These are phyloP conservation scores for Urochloa ruziziensis DNA, from an alignment of 176 grass and related monocot species.

Conservation along the genomic window DNA sequence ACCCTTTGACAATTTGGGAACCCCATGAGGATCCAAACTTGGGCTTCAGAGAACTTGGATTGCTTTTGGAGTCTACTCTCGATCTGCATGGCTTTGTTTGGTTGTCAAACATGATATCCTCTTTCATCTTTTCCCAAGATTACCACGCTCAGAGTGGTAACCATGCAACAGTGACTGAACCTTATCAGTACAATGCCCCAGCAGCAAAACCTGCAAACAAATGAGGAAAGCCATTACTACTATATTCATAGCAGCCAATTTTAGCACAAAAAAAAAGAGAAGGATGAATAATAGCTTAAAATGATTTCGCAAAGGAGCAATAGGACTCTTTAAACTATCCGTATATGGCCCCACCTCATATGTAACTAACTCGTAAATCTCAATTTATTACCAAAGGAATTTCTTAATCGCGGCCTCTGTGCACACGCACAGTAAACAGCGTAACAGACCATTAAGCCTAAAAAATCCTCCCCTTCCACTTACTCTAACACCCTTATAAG, in stretches of 20 bases:
- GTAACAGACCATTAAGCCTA: background rate
- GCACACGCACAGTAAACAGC: background rate
- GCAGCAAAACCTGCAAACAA: slow-evolving; percentile 32
- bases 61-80: slow-evolving; percentile 53
- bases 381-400: background rate
- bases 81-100: slow-evolving; percentile 86
- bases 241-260: background rate
- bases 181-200: background rate
- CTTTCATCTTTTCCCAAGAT: slow-evolving; percentile 60
- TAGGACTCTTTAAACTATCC: background rate
- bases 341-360: background rate
- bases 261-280: background rate
- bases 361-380: background rate
- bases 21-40: slow-evolving; percentile 96
- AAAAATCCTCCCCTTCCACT: background rate
- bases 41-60: slow-evolving; percentile 59
- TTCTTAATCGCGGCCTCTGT: no score
- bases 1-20: slow-evolving; percentile 94
- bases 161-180: slow-evolving; percentile 18
- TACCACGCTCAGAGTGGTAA: background rate
- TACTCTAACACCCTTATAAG: background rate
- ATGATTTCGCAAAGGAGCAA: background rate
- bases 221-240: background rate
- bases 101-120: slow-evolving; percentile 94
- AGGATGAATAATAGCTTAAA: background rate